Base-by-base conservation (phyloP, 208 protist genomes). In the Vickermania spadyakhi region DNA sequence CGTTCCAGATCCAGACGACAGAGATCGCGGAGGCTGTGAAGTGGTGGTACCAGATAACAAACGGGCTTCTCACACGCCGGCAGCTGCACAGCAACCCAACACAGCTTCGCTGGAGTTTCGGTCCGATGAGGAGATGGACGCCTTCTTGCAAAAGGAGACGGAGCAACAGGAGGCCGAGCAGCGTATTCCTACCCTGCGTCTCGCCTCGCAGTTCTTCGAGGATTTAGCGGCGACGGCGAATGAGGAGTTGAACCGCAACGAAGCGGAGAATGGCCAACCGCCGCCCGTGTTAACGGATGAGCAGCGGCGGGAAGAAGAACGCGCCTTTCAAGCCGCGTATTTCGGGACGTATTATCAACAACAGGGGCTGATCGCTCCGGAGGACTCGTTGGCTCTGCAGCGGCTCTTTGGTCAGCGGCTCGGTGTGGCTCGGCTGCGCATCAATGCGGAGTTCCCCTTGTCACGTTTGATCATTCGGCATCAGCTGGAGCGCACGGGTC, bases 291-390 rank as follows among this genome's bases (percentile, higher is more conserved):
- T 66, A 31, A 71, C 83, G 27, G 80, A 84, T 52, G 73, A 73
- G 52, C 61, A 78, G 21, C 79, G 86, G 1, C 69, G 31, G n/a
- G 71, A 80, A 18, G 86, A 93, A 60, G 59, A 52, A 36, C 63
- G 52, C 0, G 74, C 86, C 60, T 75, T 80, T 22, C 70, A 91
- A 52, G 76, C 76, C 4, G 68, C 76, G 25, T 93, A 91, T 42
- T 93, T 89, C 31, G 78, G 57, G 7, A 76, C 88, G 53, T 93
- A 80, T 62, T 93, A 93, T 67, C 49, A 71, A 0, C 68, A 79
- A 52, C 82, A 93, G 50, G 73, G 77, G 13, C 26, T 93, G 13
- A 58, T 86, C 0, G 18, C 26, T 1, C 29, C 50, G 0, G 55
- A 42, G n/a, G 53, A 61, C 1, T 58, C 72, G 28, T 59, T 56